phyloP scores from a whole-genome alignment of 73 alveolate species.

The Tetrahymena malaccensis region DNA sequence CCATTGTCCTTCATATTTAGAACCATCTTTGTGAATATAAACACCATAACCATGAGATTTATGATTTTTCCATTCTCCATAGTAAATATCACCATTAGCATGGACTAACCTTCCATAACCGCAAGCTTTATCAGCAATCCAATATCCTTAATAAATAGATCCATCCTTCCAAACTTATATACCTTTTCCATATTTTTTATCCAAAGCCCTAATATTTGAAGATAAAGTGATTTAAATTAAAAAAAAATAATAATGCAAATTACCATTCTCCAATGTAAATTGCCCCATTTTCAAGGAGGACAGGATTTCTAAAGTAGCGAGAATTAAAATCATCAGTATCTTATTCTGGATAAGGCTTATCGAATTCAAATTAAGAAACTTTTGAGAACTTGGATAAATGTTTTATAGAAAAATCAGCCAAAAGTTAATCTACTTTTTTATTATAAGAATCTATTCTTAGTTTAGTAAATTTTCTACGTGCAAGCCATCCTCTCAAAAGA shows the following conservation, averaged over 20 bases:
- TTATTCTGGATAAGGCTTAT: neutral
- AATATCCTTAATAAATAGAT: slow-evolving; percentile 49
- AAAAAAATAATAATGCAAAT: neutral
- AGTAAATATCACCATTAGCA: slow-evolving; percentile 61
- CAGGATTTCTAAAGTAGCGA: slow-evolving; percentile 34
- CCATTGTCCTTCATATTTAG: slow-evolving; percentile 64
- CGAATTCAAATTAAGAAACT: neutral
- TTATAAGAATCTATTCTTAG: slow-evolving; percentile 6
- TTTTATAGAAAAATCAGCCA: slow-evolving; percentile 14
- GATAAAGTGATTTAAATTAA: neutral
- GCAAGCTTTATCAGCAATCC: slow-evolving; percentile 57
- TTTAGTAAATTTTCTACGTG: neutral
- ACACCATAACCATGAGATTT: slow-evolving; percentile 50
- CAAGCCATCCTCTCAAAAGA: slow-evolving; percentile 25
- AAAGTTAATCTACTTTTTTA: slow-evolving; percentile 4
- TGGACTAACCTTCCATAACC: slow-evolving; percentile 60
- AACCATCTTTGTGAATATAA: slow-evolving; percentile 48
- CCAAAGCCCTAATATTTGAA: neutral
- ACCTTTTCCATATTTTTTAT: slow-evolving; percentile 52
- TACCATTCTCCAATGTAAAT: slow-evolving; percentile 44
- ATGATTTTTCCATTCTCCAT: slow-evolving; percentile 60
- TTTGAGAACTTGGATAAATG: slow-evolving; percentile 28
- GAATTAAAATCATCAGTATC: slow-evolving; percentile 14
- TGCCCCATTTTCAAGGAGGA: slow-evolving; percentile 31
- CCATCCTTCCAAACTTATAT: slow-evolving; percentile 63